These are phyloP conservation scores for Apiospora arundinis DNA, from an alignment of 2,329 filamentous ascomycete species.

Conservation along the genomic window DNA sequence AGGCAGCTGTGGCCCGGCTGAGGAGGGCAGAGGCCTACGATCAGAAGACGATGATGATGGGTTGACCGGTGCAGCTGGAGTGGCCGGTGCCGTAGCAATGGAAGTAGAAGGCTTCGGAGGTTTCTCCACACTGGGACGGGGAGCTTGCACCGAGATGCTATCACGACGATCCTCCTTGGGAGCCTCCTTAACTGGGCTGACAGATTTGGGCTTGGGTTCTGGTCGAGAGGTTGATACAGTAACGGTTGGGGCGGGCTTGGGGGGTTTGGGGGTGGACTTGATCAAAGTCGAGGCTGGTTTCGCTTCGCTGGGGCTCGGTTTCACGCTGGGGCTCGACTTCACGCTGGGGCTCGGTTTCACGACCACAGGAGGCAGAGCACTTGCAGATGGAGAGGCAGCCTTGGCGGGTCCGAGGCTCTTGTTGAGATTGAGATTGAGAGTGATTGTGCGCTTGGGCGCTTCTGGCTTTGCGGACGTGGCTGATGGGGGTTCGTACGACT, in stretches of 20 bases:
- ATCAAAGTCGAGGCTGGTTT: constrained; percentile 19
- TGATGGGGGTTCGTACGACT: constrained; percentile 24
- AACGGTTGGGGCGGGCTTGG: neutral
- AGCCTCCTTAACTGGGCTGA: constrained; percentile 19
- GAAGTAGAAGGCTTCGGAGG: constrained; percentile 2
- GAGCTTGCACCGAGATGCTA: constrained; percentile 38
- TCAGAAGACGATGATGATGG: constrained; percentile 27
- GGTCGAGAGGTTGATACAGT: neutral
- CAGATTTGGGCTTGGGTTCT: constrained; percentile 14
- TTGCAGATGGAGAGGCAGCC: constrained; percentile 14
- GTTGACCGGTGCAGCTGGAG: neutral
- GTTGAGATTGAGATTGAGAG: constrained; percentile 41
- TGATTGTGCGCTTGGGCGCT: constrained; percentile 41
- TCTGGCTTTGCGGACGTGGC: constrained; percentile 27
- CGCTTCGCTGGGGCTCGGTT: neutral
- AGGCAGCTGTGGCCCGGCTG: neutral
- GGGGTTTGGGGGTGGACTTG: constrained; percentile 18
- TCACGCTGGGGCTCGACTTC: neutral
- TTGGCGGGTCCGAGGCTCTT: constrained; percentile 33
- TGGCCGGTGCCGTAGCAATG: neutral
- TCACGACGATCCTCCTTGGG: constrained; percentile 35
- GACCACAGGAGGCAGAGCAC: neutral
- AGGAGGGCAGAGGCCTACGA: constrained; percentile 27
- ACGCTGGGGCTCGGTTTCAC: neutral
- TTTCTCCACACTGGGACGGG: constrained; percentile 37